Evolutionary conservation across 2,329 filamentous ascomycete genomes (phyloP).

Genomic region (Monosporascus sp.): DNA sequence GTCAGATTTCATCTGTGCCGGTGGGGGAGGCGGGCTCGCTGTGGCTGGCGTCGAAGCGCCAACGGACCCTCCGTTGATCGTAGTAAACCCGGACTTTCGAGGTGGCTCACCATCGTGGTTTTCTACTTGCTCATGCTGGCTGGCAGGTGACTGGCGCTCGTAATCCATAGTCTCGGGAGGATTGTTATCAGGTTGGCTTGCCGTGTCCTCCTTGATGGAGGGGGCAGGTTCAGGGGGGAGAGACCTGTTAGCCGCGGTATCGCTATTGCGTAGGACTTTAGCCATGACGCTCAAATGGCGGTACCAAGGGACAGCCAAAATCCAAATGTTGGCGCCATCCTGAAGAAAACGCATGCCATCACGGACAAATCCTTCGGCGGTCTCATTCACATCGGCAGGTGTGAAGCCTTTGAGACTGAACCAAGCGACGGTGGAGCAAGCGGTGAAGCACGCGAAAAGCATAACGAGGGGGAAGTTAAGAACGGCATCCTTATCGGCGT

Average conservation of each 20-base stretch:
- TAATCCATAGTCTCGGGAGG: conserved; percentile 51
- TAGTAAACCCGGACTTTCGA: conserved; percentile 50
- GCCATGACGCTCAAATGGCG: conserved; percentile 58
- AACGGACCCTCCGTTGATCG: conserved; percentile 53
- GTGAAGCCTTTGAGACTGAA: conserved; percentile 57
- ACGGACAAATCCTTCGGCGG: conserved; percentile 50
- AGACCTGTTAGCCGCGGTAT: conserved; percentile 28
- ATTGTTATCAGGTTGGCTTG: conserved; percentile 51
- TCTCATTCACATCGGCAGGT: conserved; percentile 51
- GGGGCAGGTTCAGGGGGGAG: conserved; percentile 25
- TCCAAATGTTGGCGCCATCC: conserved; percentile 55
- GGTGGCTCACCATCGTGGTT: conserved; percentile 50
- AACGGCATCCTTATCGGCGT: conserved; percentile 52
- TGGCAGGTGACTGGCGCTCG: conserved; percentile 37
- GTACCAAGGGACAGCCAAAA: conserved; percentile 54
- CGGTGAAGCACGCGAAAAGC: conserved; percentile 58
- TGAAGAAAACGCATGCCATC: conserved; percentile 56
- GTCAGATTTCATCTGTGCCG: conserved; percentile 33
- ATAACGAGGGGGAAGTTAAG: conserved; percentile 60
- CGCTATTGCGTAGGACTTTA: conserved; percentile 52
- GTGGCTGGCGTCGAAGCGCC: conserved; percentile 42
- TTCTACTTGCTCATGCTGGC: conserved; percentile 31
- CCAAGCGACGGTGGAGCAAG: conserved; percentile 56
- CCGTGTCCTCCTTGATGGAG: conserved; percentile 50
- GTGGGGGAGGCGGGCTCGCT: conserved; percentile 37